Base-by-base conservation (phyloP, 2,329 filamentous ascomycete species). In the Zelopaecilomyces penicillatus region DNA sequence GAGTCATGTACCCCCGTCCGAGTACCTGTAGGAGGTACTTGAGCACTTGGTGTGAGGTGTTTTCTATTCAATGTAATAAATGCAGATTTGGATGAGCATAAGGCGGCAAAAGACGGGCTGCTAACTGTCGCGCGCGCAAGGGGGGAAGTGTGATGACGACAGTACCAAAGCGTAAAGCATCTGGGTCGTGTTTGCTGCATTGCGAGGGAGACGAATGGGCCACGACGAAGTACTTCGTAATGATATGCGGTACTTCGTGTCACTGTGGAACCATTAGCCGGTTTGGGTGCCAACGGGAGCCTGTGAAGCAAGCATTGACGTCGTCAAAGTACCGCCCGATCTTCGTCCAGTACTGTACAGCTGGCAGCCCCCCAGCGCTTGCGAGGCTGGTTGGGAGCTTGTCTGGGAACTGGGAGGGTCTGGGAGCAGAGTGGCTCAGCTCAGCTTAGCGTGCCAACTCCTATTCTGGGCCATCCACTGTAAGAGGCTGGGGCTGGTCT, bases 401-500 rank as follows among this genome's bases (percentile, higher is more conserved):
- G 38, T 41, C 42, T 45, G 34, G 37, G 35, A 39, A 29, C 30
- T 34, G 40, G 36, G 37, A 19, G 19, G 19, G 19, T 19, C 19
- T 19, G 19, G 19, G 19, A 19, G 19, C 19, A 19, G 19, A 19
- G 47, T 50, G 47, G 47, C 47, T 50, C 47, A 50, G 45, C 47
- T 34, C 38, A 30, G 42, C 35, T 39, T 47, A 44, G 47, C 45
- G 45, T 30, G 37, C 38, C 11, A 40, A 46, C 47, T 45, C 45
- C 45, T 50, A 47, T 50, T 50, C 42, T 46, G 47, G 47, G 44
- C 45, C 47, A 44, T 29, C n/a, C 31, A 29, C 33, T 36, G 31
- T 30, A 31, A 36, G 44, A 31, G 30, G 44, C 42, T 38, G 30
- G 37, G 29, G 33, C 35, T 31, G n/a, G 39, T 27, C 41, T 12